Evolutionary conservation across 164 flowering plant species (phyloP).

Genomic region (Vitis cinerea): DNA sequence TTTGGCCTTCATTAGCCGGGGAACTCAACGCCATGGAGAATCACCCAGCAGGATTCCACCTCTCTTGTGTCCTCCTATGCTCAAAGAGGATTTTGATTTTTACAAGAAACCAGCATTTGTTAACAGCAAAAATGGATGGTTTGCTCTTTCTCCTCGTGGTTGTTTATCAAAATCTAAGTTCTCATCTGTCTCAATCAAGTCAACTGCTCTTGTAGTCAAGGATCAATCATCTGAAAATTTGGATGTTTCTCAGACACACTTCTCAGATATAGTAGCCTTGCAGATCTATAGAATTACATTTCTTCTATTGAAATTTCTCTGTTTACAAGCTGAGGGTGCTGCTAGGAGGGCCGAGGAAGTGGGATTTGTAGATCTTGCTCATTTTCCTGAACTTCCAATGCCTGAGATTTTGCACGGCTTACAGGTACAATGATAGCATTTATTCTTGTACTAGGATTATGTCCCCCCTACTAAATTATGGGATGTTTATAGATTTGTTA

Average conservation of each 20-base stretch:
- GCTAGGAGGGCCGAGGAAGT: conserved; percentile 78
- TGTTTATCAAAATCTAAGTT: conserved; percentile 35
- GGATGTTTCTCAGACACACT: conserved; percentile 36
- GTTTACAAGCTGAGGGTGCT: conserved; percentile 80
- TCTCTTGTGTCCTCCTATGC: conserved; percentile 57
- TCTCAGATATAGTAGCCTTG: conserved; percentile 64
- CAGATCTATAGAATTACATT: conserved; percentile 73
- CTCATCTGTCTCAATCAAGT: conserved; percentile 30
- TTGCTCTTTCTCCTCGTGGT: conserved; percentile 58
- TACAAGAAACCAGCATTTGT: conserved; percentile 55
- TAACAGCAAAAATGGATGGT: conserved; percentile 84
- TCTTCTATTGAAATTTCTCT: conserved; percentile 72
- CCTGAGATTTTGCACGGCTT: conserved; percentile 92
- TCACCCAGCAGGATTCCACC: conserved; percentile 43
- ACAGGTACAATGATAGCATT: conserved; percentile 52
- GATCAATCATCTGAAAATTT: conserved; percentile 28
- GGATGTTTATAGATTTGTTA: neutral
- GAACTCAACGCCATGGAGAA: conserved; percentile 59
- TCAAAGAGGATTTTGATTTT: conserved; percentile 63
- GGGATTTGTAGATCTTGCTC: conserved; percentile 81
- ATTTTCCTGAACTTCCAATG: conserved; percentile 96
- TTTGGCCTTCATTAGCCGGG: conserved; percentile 82
- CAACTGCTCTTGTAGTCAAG: conserved; percentile 35
- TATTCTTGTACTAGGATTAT: neutral
- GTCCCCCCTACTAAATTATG: neutral